A percentile compares a stretch with the other conserved stretches of the same genome.
phyloP scores from a whole-genome alignment of 305 asterid species.

The Fraxinus sp. region DNA sequence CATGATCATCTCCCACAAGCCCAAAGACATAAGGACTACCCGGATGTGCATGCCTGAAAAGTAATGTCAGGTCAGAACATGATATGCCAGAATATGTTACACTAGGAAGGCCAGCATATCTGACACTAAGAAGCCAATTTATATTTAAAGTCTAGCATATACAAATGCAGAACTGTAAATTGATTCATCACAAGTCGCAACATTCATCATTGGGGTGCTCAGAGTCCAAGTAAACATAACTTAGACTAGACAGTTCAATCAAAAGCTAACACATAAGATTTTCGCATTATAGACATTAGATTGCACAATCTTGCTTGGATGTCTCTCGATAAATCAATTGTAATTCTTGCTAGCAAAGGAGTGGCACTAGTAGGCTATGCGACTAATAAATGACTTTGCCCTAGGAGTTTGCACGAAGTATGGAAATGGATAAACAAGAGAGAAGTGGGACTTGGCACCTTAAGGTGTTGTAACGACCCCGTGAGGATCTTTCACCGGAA shows the following conservation, averaged over 20 bases:
- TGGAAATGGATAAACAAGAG: background rate
- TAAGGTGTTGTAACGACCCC: no score
- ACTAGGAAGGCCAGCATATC: background rate
- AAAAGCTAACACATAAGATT: background rate
- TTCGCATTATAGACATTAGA: slow-evolving; percentile 11
- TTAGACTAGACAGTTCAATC: background rate
- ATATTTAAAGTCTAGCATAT: background rate
- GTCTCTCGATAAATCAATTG: background rate
- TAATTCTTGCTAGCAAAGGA: background rate
- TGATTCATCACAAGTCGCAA: background rate
- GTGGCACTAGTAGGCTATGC: background rate
- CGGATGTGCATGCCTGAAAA: slow-evolving; percentile 94
- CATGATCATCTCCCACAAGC: slow-evolving; percentile 85
- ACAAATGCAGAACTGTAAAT: background rate
- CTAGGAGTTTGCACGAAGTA: background rate
- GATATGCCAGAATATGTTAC: background rate
- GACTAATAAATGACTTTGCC: background rate
- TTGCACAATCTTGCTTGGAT: background rate
- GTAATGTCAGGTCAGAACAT: slow-evolving; percentile 16
- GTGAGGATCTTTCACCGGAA: no score
- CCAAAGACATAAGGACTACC: slow-evolving; percentile 99
- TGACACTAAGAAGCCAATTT: background rate
- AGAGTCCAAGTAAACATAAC: background rate
- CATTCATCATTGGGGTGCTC: slow-evolving; percentile 17
- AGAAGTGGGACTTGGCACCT: background rate